Conservation (phyloP, 331 rosid genomes). For the Arachis monticola region DNA sequence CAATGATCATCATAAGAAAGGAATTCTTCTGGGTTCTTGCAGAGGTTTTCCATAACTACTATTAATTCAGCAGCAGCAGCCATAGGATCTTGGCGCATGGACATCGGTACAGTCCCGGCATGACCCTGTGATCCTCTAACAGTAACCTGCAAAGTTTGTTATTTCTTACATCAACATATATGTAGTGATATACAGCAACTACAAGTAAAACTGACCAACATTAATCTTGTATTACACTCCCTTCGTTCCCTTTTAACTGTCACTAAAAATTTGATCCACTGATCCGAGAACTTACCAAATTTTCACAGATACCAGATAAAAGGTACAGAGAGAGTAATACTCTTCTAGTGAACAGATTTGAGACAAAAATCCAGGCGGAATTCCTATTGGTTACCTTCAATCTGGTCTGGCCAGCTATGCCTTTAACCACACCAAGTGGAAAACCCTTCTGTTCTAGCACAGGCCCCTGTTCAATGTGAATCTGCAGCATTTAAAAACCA, state of each 20-base stretch:
- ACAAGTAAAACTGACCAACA: neutral
- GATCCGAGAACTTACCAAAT: too few relatives aligned
- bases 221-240: neutral
- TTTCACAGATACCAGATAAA: too few relatives aligned
- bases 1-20: conserved; percentile 74
- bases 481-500: conserved; percentile 49
- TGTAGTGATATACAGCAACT: neutral
- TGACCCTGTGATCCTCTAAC: conserved; percentile 97
- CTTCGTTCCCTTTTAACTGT: too few relatives aligned
- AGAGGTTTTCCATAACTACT: conserved; percentile 72
- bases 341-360: neutral
- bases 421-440: conserved; percentile 91
- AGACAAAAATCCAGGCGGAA: neutral
- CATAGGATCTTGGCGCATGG: conserved; percentile 94
- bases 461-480: conserved; percentile 97
- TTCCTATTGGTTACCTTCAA: conserved; percentile 58
- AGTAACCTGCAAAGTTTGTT: conserved; percentile 60
- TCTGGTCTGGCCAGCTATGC: conserved; percentile 98
- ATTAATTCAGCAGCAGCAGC: conserved; percentile 88
- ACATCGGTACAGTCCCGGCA: conserved; percentile 99
- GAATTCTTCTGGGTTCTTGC: conserved; percentile 74
- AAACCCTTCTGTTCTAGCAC: conserved; percentile 85
- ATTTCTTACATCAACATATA: neutral
- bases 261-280: too few relatives aligned
- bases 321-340: neutral